These are phyloP conservation scores for Zalerion maritima DNA, from an alignment of 495 filamentous ascomycete species.

Conservation along the genomic window DNA sequence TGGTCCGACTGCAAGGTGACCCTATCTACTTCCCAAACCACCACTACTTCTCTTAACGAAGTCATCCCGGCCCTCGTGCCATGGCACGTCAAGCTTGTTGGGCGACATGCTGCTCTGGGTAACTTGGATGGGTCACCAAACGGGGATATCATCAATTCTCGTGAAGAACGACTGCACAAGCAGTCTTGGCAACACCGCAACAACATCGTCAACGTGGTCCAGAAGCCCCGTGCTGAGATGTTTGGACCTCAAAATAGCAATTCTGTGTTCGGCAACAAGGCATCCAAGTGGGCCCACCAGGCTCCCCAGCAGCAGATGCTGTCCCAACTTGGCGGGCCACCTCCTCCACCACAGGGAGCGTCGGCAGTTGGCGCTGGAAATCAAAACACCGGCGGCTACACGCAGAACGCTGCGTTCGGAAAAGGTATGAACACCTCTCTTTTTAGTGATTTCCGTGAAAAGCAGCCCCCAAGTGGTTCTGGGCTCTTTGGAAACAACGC, in stretches of 20 bases:
- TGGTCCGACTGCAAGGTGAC: conserved; percentile 52
- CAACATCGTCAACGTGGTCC: conserved; percentile 4
- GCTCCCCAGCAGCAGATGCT: not conserved
- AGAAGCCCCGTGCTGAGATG: conserved; percentile 19
- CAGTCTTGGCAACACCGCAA: conserved; percentile 11
- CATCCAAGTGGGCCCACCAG: not conserved
- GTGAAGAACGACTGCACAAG: conserved; percentile 15
- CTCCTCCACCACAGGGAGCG: not conserved
- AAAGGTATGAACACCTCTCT: too few species aligned
- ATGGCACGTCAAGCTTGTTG: conserved; percentile 42
- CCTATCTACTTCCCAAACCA: conserved; percentile 54
- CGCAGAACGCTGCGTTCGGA: too few species aligned
- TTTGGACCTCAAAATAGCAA: conserved; percentile 16
- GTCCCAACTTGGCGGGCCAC: not conserved
- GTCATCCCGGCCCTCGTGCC: conserved; percentile 40
- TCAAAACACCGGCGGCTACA: not conserved
- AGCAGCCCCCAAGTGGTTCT: too few species aligned
- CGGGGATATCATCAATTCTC: conserved; percentile 14
- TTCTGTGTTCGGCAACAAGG: too few species aligned
- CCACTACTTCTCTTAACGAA: conserved; percentile 45
- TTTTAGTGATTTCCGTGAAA: too few species aligned
- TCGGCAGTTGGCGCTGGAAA: not conserved
- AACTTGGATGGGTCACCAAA: conserved; percentile 2
- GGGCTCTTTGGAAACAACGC: too few species aligned
- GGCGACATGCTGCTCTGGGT: not conserved